A percentile compares a stretch with the other conserved stretches of the same genome.
Conservation (phyloP, 1,139 yeast genomes). For the Debaryomyces coudertii region DNA sequence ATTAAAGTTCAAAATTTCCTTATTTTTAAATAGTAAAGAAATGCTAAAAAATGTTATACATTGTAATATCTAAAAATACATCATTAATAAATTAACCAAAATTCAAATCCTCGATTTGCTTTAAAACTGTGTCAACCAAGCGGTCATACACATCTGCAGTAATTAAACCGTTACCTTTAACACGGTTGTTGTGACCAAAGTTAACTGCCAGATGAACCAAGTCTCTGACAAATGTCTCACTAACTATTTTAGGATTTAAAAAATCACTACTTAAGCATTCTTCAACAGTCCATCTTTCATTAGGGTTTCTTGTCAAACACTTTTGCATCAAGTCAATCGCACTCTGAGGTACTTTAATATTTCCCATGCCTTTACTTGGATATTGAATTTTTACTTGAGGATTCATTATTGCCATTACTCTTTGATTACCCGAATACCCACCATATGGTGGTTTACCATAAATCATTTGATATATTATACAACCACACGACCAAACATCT, state of each 20-base stretch:
- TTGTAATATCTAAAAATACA: conserved; percentile 5
- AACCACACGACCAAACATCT: conserved; percentile 98
- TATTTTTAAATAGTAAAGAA: conserved; percentile 1
- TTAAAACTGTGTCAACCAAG: conserved; percentile 43
- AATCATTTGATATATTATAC: conserved; percentile 93
- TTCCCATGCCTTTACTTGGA: conserved; percentile 65
- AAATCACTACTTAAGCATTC: conserved; percentile 62
- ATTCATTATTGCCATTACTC: conserved; percentile 83
- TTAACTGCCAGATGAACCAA: conserved; percentile 76
- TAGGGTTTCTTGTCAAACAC: conserved; percentile 76
- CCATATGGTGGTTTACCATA: conserved; percentile 95
- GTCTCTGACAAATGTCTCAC: conserved; percentile 66
- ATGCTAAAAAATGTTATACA: conserved; percentile 1
- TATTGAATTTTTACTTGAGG: conserved; percentile 79
- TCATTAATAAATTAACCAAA: conserved; percentile 26
- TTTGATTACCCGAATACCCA: conserved; percentile 72
- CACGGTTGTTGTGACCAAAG: conserved; percentile 56
- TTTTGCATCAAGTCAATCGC: conserved; percentile 72
- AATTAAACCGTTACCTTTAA: conserved; percentile 37
- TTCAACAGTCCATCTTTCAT: conserved; percentile 64
- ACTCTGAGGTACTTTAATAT: conserved; percentile 65
- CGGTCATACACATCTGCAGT: conserved; percentile 45
- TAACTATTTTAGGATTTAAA: conserved; percentile 73
- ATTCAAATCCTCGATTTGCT: conserved; percentile 43
- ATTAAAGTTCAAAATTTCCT: conserved; percentile 1